Percentiles rank a stretch among this genome's conserved stretches.
These are phyloP conservation scores for Excoecaria cochinchinensis DNA, from an alignment of 345 rosid species.

Conservation along the genomic window DNA sequence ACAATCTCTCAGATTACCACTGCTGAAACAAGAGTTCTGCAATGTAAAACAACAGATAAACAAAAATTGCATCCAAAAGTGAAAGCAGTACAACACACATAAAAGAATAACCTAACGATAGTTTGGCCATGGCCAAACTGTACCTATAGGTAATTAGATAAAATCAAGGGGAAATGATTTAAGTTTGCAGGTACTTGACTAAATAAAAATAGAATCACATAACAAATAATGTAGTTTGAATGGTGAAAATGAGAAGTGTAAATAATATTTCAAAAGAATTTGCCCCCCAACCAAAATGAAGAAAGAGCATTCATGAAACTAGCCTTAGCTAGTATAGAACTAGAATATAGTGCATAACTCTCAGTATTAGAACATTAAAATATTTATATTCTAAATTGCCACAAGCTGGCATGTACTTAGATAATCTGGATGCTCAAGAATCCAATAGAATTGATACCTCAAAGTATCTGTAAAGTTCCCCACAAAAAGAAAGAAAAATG, in stretches of 20 bases:
- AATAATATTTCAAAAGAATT: not conserved
- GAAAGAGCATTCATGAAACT: too few relatives aligned
- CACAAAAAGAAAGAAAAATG: not conserved
- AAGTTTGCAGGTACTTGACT: not conserved
- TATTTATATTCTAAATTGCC: not conserved
- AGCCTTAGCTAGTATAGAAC: too few relatives aligned
- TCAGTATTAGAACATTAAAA: too few relatives aligned
- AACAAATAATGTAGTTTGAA: not conserved
- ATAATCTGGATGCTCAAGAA: not conserved
- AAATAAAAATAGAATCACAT: not conserved
- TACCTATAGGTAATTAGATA: not conserved
- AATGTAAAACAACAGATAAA: not conserved
- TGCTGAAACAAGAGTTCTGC: not conserved
- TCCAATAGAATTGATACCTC: not conserved
- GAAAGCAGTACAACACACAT: not conserved
- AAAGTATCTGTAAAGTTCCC: not conserved
- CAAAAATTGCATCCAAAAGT: not conserved
- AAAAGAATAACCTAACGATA: not conserved
- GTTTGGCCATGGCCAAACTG: not conserved
- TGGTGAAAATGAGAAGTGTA: not conserved
- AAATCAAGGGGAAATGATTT: not conserved
- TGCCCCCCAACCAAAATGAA: not conserved
- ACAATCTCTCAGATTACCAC: not conserved
- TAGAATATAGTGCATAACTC: too few relatives aligned
- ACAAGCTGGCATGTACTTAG: not conserved